Conservation (phyloP, 2,329 filamentous ascomycete genomes). For the Exserohilum turcica region DNA sequence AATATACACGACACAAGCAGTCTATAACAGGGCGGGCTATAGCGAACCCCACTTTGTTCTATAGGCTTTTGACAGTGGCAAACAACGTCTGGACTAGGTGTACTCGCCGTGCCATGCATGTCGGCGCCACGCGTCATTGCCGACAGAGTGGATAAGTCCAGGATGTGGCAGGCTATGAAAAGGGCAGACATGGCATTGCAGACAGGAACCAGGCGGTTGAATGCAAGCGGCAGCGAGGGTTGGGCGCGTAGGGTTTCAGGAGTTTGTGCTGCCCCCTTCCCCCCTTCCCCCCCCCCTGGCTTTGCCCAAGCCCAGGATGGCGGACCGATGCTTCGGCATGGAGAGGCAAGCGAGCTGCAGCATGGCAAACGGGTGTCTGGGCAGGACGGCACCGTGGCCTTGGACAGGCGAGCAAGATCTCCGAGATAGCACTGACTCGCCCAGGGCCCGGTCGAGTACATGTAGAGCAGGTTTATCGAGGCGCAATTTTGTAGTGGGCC, state of each 20-base stretch:
- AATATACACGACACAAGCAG: conserved; percentile 18
- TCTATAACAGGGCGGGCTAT: conserved; percentile 32
- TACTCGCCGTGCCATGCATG: conserved; percentile 11
- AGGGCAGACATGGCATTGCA: neutral
- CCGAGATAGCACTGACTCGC: neutral
- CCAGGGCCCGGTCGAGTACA: neutral
- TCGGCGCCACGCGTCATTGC: conserved; percentile 26
- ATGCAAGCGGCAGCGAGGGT: neutral
- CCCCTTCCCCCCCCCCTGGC: neutral
- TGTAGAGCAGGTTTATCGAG: conserved; percentile 7
- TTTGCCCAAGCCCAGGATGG: conserved; percentile 13
- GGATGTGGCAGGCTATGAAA: conserved; percentile 1
- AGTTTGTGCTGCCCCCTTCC: neutral
- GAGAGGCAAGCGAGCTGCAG: conserved; percentile 16
- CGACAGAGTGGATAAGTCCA: conserved; percentile 9
- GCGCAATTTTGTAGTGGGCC: neutral
- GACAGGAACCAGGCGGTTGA: conserved; percentile 5
- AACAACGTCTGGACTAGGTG: neutral
- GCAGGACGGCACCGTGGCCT: conserved; percentile 6
- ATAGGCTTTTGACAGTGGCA: conserved; percentile 1
- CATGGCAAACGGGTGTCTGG: conserved; percentile 4
- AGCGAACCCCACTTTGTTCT: conserved; percentile 14
- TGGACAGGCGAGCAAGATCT: conserved; percentile 5
- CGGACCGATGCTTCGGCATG: conserved; percentile 14
- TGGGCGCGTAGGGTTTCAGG: conserved; percentile 12